These are phyloP conservation scores for Albifimbria verrucaria DNA, from an alignment of 2,329 filamentous ascomycete species.

Conservation along the genomic window DNA sequence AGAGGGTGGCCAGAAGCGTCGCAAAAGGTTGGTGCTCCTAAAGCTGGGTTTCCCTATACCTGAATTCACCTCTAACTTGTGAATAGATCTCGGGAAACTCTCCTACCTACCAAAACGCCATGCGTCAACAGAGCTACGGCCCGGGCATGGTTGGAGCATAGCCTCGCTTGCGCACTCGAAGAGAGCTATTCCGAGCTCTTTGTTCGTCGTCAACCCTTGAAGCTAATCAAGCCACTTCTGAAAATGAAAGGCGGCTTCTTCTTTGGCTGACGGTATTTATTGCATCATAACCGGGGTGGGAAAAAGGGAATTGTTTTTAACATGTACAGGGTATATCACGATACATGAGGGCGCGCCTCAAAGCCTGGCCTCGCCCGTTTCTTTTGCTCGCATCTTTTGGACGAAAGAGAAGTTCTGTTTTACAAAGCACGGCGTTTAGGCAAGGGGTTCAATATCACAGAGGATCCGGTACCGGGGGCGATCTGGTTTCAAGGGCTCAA, in stretches of 20 bases:
- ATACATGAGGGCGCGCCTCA: slow-evolving; percentile 20
- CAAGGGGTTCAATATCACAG: slow-evolving; percentile 13
- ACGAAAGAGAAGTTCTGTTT: slow-evolving; percentile 9
- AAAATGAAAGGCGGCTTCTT: slow-evolving; percentile 1
- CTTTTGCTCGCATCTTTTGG: background rate
- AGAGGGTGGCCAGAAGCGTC: slow-evolving; percentile 62
- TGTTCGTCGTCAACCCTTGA: too few relatives aligned
- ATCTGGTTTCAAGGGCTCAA: slow-evolving; percentile 6
- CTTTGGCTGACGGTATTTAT: slow-evolving; percentile 11
- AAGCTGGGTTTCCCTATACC: slow-evolving; percentile 3
- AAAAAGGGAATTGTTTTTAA: slow-evolving; percentile 15
- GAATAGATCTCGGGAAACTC: slow-evolving; percentile 44
- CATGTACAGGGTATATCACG: slow-evolving; percentile 26
- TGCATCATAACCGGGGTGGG: slow-evolving; percentile 9
- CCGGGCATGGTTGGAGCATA: slow-evolving; percentile 58
- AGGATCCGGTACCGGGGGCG: background rate
- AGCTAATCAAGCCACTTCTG: too few relatives aligned
- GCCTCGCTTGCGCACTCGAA: slow-evolving; percentile 9
- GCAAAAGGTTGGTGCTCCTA: slow-evolving; percentile 54
- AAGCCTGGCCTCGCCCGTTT: slow-evolving; percentile 11
- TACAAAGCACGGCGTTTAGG: slow-evolving; percentile 30
- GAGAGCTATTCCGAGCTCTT: background rate
- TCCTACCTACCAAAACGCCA: slow-evolving; percentile 38
- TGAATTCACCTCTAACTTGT: slow-evolving; percentile 13
- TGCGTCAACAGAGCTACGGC: slow-evolving; percentile 53